Evolutionary conservation across 192 early-diverging fungal species (phyloP).

Genomic region (Anaeromyces robustus): DNA sequence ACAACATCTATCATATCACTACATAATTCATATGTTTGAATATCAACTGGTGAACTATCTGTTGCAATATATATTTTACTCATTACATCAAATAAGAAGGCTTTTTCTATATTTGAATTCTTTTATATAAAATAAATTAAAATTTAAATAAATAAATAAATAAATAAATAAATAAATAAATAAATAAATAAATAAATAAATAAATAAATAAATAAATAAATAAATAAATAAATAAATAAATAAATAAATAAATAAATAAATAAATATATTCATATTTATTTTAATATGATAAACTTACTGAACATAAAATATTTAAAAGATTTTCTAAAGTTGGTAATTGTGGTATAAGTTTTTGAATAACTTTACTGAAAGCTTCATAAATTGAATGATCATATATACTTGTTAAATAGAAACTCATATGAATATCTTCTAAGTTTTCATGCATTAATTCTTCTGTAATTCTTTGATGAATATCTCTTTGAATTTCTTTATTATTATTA

Average conservation of each 20-base stretch:
- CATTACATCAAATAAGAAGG: constrained; percentile 76
- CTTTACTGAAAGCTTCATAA: constrained; percentile 86
- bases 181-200: too few species aligned
- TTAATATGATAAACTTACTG: constrained; percentile 39
- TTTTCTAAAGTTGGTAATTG: constrained; percentile 74
- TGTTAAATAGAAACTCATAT: constrained; percentile 71
- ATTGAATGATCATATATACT: constrained; percentile 89
- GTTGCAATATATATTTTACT: constrained; percentile 92
- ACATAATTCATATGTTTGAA: constrained; percentile 81
- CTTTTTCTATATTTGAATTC: constrained; percentile 93
- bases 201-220: too few species aligned
- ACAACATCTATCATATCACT: constrained; percentile 90
- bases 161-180: too few species aligned
- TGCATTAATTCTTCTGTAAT: constrained; percentile 75
- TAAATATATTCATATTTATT: too few species aligned
- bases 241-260: too few species aligned
- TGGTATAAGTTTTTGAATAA: constrained; percentile 79
- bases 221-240: too few species aligned
- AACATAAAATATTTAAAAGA: constrained; percentile 80
- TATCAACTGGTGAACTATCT: constrained; percentile 77
- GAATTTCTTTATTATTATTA: constrained; percentile 44
- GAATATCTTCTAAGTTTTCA: constrained; percentile 54
- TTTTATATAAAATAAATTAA: too few species aligned
- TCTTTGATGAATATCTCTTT: constrained; percentile 83
- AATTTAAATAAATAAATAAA: too few species aligned